phyloP scores from a whole-genome alignment of 306 rosid species.

The Oxytropis ochrocephala region DNA sequence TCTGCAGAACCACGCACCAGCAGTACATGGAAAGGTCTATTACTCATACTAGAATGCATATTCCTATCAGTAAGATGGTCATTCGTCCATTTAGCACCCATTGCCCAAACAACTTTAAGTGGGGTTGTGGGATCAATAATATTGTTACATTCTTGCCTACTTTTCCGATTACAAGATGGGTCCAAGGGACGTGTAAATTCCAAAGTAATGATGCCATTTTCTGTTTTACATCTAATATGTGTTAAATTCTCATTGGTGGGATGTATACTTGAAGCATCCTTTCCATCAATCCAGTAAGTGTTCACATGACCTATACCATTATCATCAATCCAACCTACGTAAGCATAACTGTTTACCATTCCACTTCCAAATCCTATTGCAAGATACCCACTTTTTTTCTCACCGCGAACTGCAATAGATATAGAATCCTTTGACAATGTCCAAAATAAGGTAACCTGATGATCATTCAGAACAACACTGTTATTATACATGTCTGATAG shows the following conservation, averaged over 20 bases:
- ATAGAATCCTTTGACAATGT: constrained; percentile 54
- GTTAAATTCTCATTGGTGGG: constrained; percentile 61
- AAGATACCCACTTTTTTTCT: constrained; percentile 79
- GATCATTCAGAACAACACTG: constrained; percentile 83
- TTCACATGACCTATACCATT: constrained; percentile 55
- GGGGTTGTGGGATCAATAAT: constrained; percentile 72
- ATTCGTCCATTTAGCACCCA: constrained; percentile 74
- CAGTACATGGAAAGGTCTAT: constrained; percentile 53
- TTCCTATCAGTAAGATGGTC: constrained; percentile 49
- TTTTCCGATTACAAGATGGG: constrained; percentile 42
- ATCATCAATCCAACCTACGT: constrained; percentile 78
- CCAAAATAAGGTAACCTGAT: constrained; percentile 84
- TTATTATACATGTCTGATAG: constrained; percentile 78
- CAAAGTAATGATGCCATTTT: constrained; percentile 67
- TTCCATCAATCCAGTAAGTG: constrained; percentile 79
- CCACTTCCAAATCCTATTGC: constrained; percentile 75
- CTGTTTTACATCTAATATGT: constrained; percentile 65
- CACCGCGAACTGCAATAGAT: constrained; percentile 73
- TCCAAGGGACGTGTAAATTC: constrained; percentile 78
- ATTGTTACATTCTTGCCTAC: constrained; percentile 60
- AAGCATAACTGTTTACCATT: constrained; percentile 66
- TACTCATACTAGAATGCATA: constrained; percentile 76
- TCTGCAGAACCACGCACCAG: constrained; percentile 82
- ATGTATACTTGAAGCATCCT: constrained; percentile 55
- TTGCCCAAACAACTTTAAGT: constrained; percentile 82